A percentile compares a stretch with the other conserved stretches of the same genome.
phyloP scores from a whole-genome alignment of 768 basidiomycete genomes.

The Boletus tylopilopsis region DNA sequence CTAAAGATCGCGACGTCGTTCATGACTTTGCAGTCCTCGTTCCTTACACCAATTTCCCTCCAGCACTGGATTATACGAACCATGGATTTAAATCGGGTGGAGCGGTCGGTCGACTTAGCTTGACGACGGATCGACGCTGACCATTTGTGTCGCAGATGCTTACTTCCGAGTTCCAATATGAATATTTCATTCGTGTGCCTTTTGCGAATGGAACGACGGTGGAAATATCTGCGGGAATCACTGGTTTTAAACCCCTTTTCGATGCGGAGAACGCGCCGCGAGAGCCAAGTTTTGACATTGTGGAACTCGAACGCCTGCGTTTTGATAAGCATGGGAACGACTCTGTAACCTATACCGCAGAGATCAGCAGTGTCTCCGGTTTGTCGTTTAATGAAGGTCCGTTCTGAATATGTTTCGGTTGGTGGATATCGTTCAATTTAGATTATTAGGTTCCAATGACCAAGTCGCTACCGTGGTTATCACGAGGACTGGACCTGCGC shows the following conservation, averaged over 20 bases:
- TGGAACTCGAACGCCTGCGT: neutral
- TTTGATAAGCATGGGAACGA: neutral
- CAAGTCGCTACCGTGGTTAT: slow-evolving; percentile 1
- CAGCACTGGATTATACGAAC: neutral
- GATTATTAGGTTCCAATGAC: neutral
- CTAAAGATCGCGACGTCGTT: neutral
- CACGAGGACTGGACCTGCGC: slow-evolving; percentile 13
- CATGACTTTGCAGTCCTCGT: slow-evolving; percentile 16
- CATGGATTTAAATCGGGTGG: neutral
- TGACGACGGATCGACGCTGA: neutral
- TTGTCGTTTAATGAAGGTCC: neutral
- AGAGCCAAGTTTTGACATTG: neutral
- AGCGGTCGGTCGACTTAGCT: neutral
- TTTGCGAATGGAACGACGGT: slow-evolving; percentile 15
- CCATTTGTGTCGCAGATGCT: neutral
- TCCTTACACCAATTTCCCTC: slow-evolving; percentile 21
- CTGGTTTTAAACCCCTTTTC: slow-evolving; percentile 13
- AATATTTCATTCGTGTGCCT: slow-evolving; percentile 13
- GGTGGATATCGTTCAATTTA: neutral
- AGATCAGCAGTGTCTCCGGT: too few relatives aligned
- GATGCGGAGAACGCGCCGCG: neutral
- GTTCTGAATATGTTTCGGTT: neutral
- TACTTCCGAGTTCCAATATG: slow-evolving; percentile 12
- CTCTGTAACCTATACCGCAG: neutral
- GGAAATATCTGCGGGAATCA: slow-evolving; percentile 16